Evolutionary conservation across 371 early-diverging fungal genomes (phyloP).

Genomic region (Syncephalis fuscata): DNA sequence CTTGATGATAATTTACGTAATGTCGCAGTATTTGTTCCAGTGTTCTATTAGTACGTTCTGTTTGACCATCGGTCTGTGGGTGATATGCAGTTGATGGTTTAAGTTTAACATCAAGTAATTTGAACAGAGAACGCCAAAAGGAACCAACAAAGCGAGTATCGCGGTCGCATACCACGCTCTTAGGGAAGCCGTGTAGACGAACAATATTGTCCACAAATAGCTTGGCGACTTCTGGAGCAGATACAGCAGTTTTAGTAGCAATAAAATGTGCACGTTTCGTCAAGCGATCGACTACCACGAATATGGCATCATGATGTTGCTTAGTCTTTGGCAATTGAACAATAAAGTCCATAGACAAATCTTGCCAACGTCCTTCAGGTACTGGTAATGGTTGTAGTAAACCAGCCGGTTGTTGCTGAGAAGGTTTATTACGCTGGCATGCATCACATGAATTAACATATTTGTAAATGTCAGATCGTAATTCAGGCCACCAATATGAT

Average conservation of each 20-base stretch:
- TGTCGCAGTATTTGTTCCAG: conserved; percentile 26
- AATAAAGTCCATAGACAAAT: conserved; percentile 11
- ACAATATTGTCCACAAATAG: conserved; percentile 9
- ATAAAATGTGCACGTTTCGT: conserved; percentile 18
- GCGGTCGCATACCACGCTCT: conserved; percentile 6
- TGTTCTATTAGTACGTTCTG: conserved; percentile 23
- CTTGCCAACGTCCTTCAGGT: conserved; percentile 3
- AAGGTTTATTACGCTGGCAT: conserved; percentile 17
- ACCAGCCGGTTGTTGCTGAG: conserved; percentile 10
- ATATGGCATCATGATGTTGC: conserved; percentile 13
- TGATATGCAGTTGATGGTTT: conserved; percentile 20
- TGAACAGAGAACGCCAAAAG: conserved; percentile 12
- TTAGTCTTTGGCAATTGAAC: conserved; percentile 8
- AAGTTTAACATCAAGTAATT: conserved; percentile 10
- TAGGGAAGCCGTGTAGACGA: conserved; percentile 8
- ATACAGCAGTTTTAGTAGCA: conserved; percentile 2
- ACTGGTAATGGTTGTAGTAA: conserved; percentile 17
- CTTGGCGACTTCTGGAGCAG: conserved; percentile 5
- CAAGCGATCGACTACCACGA: conserved; percentile 23
- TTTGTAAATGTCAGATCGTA: conserved; percentile 13
- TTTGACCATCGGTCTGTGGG: conserved; percentile 35
- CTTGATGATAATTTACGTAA: conserved; percentile 19
- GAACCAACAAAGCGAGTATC: conserved; percentile 16
- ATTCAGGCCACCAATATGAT: conserved; percentile 21
- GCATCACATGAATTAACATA: conserved; percentile 21